These are phyloP conservation scores for Gomphus bonarii DNA, from an alignment of 1,284 basidiomycete genomes.

Conservation along the genomic window DNA sequence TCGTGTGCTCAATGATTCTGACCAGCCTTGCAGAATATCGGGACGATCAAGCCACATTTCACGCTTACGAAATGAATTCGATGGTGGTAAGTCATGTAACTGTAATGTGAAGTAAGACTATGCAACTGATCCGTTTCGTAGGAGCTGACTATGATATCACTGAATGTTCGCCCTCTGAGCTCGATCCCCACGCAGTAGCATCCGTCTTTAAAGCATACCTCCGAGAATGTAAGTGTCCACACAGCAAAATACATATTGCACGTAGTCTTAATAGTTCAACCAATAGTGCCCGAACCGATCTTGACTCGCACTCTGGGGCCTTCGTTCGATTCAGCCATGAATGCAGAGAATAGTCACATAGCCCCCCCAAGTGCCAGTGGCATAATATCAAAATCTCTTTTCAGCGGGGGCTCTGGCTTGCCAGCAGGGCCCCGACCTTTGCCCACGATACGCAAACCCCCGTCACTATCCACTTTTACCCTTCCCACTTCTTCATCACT, in stretches of 20 bases:
- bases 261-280: not conserved
- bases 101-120: conserved; percentile 10
- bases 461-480: conserved; percentile 65
- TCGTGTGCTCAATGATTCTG: not conserved
- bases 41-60: conserved; percentile 68
- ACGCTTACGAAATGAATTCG: conserved; percentile 72
- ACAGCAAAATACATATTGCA: not conserved
- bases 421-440: conserved; percentile 30
- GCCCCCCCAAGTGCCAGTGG: conserved; percentile 8
- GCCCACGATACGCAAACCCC: conserved; percentile 53
- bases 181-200: conserved; percentile 88
- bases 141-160: conserved; percentile 79
- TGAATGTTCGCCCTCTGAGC: conserved; percentile 65
- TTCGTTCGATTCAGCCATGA: conserved; percentile 67
- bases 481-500: conserved; percentile 28
- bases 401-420: conserved; percentile 23
- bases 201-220: conserved; percentile 76
- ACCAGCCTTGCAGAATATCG: conserved; percentile 41
- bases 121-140: conserved; percentile 19
- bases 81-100: conserved; percentile 49
- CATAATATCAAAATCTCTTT: conserved; percentile 2
- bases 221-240: conserved; percentile 53
- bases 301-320: conserved; percentile 59
- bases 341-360: conserved; percentile 35
- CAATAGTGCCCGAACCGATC: conserved; percentile 71